A percentile compares a stretch with the other conserved stretches of the same genome.
Conservation (phyloP, 2,329 filamentous ascomycete species). For the Xylaria digitata region DNA sequence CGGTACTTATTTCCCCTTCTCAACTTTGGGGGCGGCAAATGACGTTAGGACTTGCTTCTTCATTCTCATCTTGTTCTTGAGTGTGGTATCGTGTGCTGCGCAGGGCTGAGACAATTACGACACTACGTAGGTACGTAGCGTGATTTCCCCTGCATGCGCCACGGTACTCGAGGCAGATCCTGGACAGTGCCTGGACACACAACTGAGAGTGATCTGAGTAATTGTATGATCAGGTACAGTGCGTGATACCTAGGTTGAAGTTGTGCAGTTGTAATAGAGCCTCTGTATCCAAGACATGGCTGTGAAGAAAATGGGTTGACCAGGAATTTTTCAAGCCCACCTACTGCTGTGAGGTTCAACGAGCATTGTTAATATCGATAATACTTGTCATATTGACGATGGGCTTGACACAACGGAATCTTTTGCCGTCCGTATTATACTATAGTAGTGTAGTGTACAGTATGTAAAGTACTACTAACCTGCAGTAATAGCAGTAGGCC, state of each 20-base stretch:
- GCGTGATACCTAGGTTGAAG: slow-evolving; percentile 14
- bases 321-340: background rate
- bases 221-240: slow-evolving; percentile 17
- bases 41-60: background rate
- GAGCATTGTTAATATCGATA: slow-evolving; percentile 5
- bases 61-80: background rate
- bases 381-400: slow-evolving; percentile 8
- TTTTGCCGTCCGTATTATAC: background rate
- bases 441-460: too few species aligned
- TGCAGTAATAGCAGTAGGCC: slow-evolving; percentile 1
- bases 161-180: slow-evolving; percentile 25
- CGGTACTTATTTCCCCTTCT: background rate
- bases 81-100: slow-evolving; percentile 19
- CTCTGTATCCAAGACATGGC: slow-evolving; percentile 23
- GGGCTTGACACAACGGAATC: slow-evolving; percentile 1
- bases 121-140: slow-evolving; percentile 33
- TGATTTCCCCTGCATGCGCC: slow-evolving; percentile 36
- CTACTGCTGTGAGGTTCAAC: background rate
- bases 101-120: slow-evolving; percentile 39
- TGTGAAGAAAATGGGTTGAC: background rate
- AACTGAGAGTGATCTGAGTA: background rate
- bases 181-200: background rate
- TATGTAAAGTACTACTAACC: too few species aligned
- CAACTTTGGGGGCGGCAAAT: background rate
- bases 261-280: slow-evolving; percentile 6